Base-by-base conservation (phyloP, 1,284 basidiomycete genomes). In the Blastosporella zonata region DNA sequence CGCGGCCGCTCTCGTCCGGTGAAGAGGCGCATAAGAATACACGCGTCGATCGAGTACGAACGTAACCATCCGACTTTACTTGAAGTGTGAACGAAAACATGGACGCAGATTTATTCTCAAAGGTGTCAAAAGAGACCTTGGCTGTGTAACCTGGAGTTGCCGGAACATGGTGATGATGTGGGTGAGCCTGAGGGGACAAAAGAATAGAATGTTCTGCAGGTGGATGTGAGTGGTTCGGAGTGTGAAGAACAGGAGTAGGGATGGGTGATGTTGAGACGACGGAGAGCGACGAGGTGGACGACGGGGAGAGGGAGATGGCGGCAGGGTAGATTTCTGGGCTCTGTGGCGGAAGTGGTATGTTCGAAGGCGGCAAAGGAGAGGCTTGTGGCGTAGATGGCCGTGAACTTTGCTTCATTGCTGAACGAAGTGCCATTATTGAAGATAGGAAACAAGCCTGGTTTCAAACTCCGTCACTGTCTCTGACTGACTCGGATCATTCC, bases 21-120 rank as follows among this genome's bases (percentile, higher is more conserved):
- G 91, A 93, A 0, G 92, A 81, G 0, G 94, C 94, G 49, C 93
- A 94, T 8, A 97, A 78, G 67, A 95, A 97, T 0, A 93, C 92
- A 0, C 96, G 80, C 0, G 94, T 96, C 53, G 83, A 83, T 22
- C 87, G 79, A 3, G 78, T 87, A 18, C 92, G 79, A 45, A 75
- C 72, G 66, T 95, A 98, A 1, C 89, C 88, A 1, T 87, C 86
- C 17, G 83, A 87, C 66, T 95, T 94, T 22, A 90, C 90, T 63
- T 86, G 80, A 3, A 89, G 74, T 0, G 84, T 87, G 59, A 82
- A 87, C 22, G 79, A 89, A 61, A 82, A 82, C 80, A 82, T 87
- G 59, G 77, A 80, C 9, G 83, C 83, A 49, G 74, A 81, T n/a
- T 81, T 76, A 57, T 83, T 82, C 60, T 87, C 84, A 53, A 90